Base-by-base conservation (phyloP, 371 early-diverging fungal genomes). In the Thermomucor indicae-seudaticae region DNA sequence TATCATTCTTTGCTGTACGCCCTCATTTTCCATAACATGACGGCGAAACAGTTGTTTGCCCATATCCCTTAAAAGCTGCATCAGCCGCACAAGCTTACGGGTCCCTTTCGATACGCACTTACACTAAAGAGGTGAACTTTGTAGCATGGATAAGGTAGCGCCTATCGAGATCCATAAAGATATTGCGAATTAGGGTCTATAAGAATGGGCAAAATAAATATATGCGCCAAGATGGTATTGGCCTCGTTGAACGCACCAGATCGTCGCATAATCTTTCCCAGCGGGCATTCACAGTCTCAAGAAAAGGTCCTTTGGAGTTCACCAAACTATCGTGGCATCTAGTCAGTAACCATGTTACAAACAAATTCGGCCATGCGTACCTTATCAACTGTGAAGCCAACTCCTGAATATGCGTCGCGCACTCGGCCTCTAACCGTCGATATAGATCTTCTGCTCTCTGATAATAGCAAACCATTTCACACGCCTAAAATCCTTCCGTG, bases 131-230 rank as follows among this genome's bases (percentile, higher is more conserved):
- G 32, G 77, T 56, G 22, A 83, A 62, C 7, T 80, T 74, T 12
- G 86, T 64, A 0, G 82, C 80, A 30, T 89, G 87, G 20, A 94
- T 68, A 5, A 91, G 85, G 62, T 90, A 93, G 3, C 91, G 87
- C 39, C 96, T 85, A 68, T 96, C 96, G 32, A 96, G 70, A 55
- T 93, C 93, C 57, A 94, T 79, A 60, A 95, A 94, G 11, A 96
- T 80, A 57, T 84, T 88, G 23, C 89, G 72, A 29, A 93, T 87
- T 64, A 86, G 78, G 14, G 72, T 70, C 80, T 80, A 55, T n/a
- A 47, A 11, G 22, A 7, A 44, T 38, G 17, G 25, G 23, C 43
- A 22, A 45, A 30, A n/a, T 49, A 29, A 52, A 22, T 29, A 7
- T n/a, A 14, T 16, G 31, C 35, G 35, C 12, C 22, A 27, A 19